Percentiles rank a stretch among this genome's conserved stretches.
Evolutionary conservation across 2,329 filamentous ascomycete genomes (phyloP).

Genomic region (Penicillium verrucosum): DNA sequence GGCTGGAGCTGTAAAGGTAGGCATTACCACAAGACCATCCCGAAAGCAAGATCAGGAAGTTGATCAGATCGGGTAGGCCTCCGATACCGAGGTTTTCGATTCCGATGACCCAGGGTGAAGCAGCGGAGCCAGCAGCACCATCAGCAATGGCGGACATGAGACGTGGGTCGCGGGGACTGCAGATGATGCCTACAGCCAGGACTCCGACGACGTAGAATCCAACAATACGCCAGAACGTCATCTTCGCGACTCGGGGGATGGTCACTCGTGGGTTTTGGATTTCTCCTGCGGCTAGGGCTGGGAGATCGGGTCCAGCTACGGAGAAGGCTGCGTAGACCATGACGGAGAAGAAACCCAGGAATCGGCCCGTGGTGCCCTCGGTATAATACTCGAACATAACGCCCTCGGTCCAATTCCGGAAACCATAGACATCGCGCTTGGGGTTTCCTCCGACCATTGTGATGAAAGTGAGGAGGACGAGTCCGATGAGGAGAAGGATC

Average conservation of each 20-base stretch:
- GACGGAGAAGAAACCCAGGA: conserved; percentile 70
- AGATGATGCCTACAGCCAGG: conserved; percentile 64
- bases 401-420: conserved; percentile 61
- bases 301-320: conserved; percentile 61
- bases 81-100: conserved; percentile 63
- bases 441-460: conserved; percentile 80
- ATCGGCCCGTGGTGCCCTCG: conserved; percentile 62
- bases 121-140: conserved; percentile 61
- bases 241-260: conserved; percentile 69
- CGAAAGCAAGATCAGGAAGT: conserved; percentile 69
- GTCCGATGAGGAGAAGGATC: conserved; percentile 64
- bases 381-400: conserved; percentile 65
- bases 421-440: conserved; percentile 65
- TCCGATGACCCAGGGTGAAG: conserved; percentile 70
- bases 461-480: conserved; percentile 72
- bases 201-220: conserved; percentile 72
- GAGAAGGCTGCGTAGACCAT: conserved; percentile 66
- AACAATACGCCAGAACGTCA: conserved; percentile 73
- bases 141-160: conserved; percentile 58
- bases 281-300: conserved; percentile 60
- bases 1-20: conserved; percentile 55
- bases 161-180: conserved; percentile 61
- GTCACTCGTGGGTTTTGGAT: conserved; percentile 65
- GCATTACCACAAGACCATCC: conserved; percentile 69
- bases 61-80: conserved; percentile 68